These are phyloP conservation scores for Cladosporium sp. DNA, from an alignment of 2,329 filamentous ascomycete species.

Conservation along the genomic window DNA sequence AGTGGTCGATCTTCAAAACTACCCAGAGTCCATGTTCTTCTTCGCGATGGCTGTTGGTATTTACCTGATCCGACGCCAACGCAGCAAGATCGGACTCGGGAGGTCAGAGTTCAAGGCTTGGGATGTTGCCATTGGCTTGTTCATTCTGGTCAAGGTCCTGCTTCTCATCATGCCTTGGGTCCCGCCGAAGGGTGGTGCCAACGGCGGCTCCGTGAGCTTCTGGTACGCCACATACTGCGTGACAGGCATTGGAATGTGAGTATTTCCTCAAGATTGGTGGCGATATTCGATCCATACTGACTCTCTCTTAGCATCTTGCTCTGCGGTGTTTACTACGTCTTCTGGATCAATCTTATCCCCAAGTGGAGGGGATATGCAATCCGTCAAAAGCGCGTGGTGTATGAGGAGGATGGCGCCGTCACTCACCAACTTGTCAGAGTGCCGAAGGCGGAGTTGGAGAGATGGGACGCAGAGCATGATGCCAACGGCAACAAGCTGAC, in stretches of 20 bases:
- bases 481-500: constrained; percentile 31
- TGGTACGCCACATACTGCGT: constrained; percentile 73
- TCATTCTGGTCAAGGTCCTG: constrained; percentile 61
- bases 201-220: constrained; percentile 68
- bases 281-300: neutral
- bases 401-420: constrained; percentile 46
- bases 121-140: constrained; percentile 61
- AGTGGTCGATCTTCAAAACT: constrained; percentile 51
- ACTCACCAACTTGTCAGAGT: constrained; percentile 59
- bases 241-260: constrained; percentile 65
- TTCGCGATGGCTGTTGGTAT: constrained; percentile 60
- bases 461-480: constrained; percentile 64
- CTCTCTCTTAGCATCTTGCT: constrained; percentile 46
- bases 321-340: constrained; percentile 60
- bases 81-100: constrained; percentile 53
- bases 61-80: constrained; percentile 58
- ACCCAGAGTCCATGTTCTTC: constrained; percentile 61
- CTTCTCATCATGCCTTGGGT: constrained; percentile 72
- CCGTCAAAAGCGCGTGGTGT: constrained; percentile 49
- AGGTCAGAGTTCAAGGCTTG: constrained; percentile 60
- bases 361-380: constrained; percentile 56
- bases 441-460: constrained; percentile 50
- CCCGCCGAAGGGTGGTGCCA: constrained; percentile 61
- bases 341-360: constrained; percentile 62
- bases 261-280: neutral